Conservation (phyloP, 2,329 filamentous ascomycete species). For the Huntiella savannae region DNA sequence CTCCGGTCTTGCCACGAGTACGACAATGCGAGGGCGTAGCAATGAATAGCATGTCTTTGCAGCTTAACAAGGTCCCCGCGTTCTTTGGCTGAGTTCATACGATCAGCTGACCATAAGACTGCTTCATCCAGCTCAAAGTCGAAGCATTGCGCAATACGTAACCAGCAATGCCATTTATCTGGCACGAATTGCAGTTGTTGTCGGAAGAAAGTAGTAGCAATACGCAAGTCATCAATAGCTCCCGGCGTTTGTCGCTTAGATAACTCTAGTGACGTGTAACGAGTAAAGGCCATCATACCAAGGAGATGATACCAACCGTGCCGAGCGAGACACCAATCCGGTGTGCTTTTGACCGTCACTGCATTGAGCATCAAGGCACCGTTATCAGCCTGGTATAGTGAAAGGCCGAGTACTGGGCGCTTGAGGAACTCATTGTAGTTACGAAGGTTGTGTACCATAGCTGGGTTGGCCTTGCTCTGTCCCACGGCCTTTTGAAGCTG, state of each 20-base stretch:
- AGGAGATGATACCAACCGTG: slow-evolving; percentile 87
- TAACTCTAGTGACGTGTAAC: slow-evolving; percentile 52
- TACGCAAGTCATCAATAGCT: slow-evolving; percentile 66
- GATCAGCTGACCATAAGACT: slow-evolving; percentile 76
- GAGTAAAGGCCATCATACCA: slow-evolving; percentile 72
- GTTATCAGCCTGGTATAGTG: slow-evolving; percentile 61
- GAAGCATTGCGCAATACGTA: slow-evolving; percentile 68
- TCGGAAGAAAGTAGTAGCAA: slow-evolving; percentile 60
- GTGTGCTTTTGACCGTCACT: slow-evolving; percentile 42
- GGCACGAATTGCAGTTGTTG: slow-evolving; percentile 68
- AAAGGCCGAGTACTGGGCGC: slow-evolving; percentile 62
- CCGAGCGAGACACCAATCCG: slow-evolving; percentile 51
- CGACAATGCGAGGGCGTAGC: slow-evolving; percentile 44
- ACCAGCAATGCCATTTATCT: slow-evolving; percentile 80
- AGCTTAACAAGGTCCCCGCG: slow-evolving; percentile 53
- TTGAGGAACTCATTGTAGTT: slow-evolving; percentile 68
- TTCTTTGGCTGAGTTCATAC: slow-evolving; percentile 57
- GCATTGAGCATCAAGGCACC: slow-evolving; percentile 60
- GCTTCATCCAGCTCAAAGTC: slow-evolving; percentile 77
- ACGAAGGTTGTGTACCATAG: slow-evolving; percentile 72
- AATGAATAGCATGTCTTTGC: slow-evolving; percentile 68
- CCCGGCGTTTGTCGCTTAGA: slow-evolving; percentile 60
- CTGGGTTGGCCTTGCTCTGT: slow-evolving; percentile 54
- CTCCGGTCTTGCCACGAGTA: slow-evolving; percentile 25
- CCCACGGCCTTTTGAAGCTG: slow-evolving; percentile 81